These are phyloP conservation scores for Hypoxylon fuscum DNA, from an alignment of 495 filamentous ascomycete genomes.

Conservation along the genomic window DNA sequence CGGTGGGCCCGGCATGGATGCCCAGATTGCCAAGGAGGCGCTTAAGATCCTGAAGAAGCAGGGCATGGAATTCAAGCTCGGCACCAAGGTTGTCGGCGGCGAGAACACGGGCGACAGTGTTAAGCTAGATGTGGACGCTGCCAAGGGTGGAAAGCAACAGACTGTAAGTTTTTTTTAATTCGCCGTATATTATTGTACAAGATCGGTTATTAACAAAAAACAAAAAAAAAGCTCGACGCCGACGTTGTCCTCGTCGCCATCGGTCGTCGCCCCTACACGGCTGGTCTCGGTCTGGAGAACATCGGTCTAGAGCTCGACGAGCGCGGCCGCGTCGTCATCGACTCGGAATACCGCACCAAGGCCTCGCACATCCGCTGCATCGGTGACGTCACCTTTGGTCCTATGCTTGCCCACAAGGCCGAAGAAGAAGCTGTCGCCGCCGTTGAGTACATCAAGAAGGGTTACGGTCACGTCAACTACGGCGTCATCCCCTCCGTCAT, in stretches of 20 bases:
- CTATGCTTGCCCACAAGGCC: constrained; percentile 99
- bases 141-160: constrained; percentile 96
- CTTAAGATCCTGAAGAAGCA: constrained; percentile 96
- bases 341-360: constrained; percentile 98
- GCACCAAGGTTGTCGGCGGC: constrained; percentile 91
- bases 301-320: constrained; percentile 95
- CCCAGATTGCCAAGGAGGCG: constrained; percentile 88
- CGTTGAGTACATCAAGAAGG: constrained; percentile 96
- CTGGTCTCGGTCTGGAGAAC: constrained; percentile 90
- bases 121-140: constrained; percentile 84
- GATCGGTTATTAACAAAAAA: constrained; percentile 21
- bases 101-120: constrained; percentile 79
- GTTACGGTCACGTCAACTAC: constrained; percentile 98
- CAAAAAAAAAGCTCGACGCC: constrained; percentile 75
- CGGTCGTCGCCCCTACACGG: constrained; percentile 93
- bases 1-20: constrained; percentile 96
- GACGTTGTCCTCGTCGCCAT: constrained; percentile 98
- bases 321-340: constrained; percentile 91
- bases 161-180: constrained; percentile 63
- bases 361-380: constrained; percentile 95
- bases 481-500: constrained; percentile 96
- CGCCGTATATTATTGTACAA: constrained; percentile 1
- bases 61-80: constrained; percentile 97
- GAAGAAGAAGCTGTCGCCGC: constrained; percentile 97
- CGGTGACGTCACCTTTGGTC: constrained; percentile 96